A percentile compares a stretch with the other conserved stretches of the same genome.
Evolutionary conservation across 2,329 filamentous ascomycete genomes (phyloP).

Genomic region (Alternaria arborescens): DNA sequence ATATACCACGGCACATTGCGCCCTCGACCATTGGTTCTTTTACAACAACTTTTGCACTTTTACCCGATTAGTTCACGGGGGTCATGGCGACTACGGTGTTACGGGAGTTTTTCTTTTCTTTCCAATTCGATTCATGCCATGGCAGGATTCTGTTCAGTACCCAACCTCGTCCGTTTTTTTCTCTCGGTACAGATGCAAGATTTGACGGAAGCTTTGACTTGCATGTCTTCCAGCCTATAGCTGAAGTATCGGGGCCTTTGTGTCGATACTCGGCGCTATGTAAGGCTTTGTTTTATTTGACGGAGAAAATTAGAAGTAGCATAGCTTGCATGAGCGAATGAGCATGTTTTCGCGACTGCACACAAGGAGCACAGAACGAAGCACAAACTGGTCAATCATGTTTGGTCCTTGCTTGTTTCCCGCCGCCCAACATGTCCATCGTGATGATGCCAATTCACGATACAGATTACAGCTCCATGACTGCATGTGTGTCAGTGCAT

Average conservation of each 20-base stretch:
- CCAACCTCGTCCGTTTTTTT: background rate
- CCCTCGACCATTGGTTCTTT: slow-evolving; percentile 5
- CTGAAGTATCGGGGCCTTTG: slow-evolving; percentile 6
- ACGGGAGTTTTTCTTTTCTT: slow-evolving; percentile 3
- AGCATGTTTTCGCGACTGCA: background rate
- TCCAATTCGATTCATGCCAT: background rate
- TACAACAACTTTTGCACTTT: slow-evolving; percentile 5
- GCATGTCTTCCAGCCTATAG: slow-evolving; percentile 5
- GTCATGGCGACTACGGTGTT: slow-evolving; percentile 8
- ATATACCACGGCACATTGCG: slow-evolving; percentile 19
- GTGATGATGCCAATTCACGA: background rate
- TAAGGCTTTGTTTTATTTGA: slow-evolving; percentile 7
- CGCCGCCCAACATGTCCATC: slow-evolving; percentile 1
- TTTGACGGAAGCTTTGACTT: background rate
- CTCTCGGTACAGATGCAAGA: background rate
- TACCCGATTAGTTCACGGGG: background rate
- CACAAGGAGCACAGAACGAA: background rate
- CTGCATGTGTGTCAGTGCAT: slow-evolving; percentile 7
- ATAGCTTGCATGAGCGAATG: slow-evolving; percentile 1
- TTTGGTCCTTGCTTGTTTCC: background rate
- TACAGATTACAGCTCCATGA: slow-evolving; percentile 4
- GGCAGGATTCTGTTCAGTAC: slow-evolving; percentile 5
- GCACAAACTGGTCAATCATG: background rate
- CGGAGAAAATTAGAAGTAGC: slow-evolving; percentile 6
- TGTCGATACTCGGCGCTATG: slow-evolving; percentile 9